Base-by-base conservation (phyloP, 306 rosid species). In the Trifolium dubium region DNA sequence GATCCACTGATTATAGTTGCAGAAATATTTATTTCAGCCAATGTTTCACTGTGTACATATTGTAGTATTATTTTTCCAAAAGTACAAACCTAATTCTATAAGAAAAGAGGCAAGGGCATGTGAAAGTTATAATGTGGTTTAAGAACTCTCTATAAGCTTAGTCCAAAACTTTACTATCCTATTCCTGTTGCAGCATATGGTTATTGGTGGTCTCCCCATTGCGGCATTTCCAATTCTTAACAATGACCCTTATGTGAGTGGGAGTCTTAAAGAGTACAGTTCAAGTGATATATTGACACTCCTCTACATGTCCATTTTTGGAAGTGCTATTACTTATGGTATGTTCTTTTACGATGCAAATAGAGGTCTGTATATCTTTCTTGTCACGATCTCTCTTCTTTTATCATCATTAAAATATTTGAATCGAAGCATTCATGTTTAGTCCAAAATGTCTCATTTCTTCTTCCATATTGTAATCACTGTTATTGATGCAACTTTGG, bases 311-410 rank as follows among this genome's bases (percentile, higher is more conserved):
- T 89, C 97, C 46, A 56, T 93, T 79, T 93, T 93, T 54, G 98
- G 97, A 88, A 93, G 98, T 73, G 97, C 97, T n/a, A 55, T 90
- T 39, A 89, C 97, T 84, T 93, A 93, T 75, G 97, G 97, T 31
- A 90, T 90, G 49, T 93, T 78, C 86, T 93, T 89, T 86, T 90
- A 89, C 69, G 89, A 92, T 78, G 98, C 98, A 73, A 93, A 96
- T 14, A 93, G 85, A 89, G 98, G 98, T 93, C 50, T 75, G 74
- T 71, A 30, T 17, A 19, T 55, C 73, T 54, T 5, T 69, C 69
- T 35, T 32, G 11, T 77, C 23, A 43, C 4, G 0, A 43, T 64
- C 66, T 39, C 54, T 64, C 55, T 53, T 79, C 10, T 72, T 60
- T 31, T 72, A 34, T 49, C 30, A 50, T 58, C 74, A 29, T 28